Evolutionary conservation across 768 basidiomycete genomes (phyloP).

Genomic region (Boletus coccyginus): DNA sequence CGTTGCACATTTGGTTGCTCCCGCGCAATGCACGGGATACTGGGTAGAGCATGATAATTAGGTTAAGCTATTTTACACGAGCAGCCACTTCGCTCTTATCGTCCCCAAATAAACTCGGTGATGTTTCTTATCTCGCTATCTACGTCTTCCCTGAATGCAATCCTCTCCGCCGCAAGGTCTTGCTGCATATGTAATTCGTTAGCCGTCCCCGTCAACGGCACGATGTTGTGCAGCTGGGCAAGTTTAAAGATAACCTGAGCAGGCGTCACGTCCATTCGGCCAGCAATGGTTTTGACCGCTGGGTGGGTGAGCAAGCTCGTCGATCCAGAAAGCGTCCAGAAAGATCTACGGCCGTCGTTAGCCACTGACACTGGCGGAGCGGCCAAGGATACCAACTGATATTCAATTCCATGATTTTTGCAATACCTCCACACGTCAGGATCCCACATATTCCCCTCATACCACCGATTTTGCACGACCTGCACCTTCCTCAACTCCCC

Average conservation of each 20-base stretch:
- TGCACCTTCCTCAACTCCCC: constrained; percentile 55
- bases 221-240: constrained; percentile 62
- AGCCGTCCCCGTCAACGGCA: constrained; percentile 75
- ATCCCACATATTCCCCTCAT: constrained; percentile 78
- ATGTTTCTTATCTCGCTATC: constrained; percentile 23
- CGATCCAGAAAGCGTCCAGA: constrained; percentile 86
- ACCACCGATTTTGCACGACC: constrained; percentile 86
- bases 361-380: neutral
- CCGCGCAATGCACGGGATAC: constrained; percentile 3
- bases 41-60: neutral
- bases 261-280: constrained; percentile 49
- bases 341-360: constrained; percentile 49
- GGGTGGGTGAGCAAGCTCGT: constrained; percentile 56
- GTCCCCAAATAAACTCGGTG: constrained; percentile 31
- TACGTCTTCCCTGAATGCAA: constrained; percentile 34
- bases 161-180: constrained; percentile 47
- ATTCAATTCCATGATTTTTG: constrained; percentile 57
- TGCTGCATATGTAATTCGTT: constrained; percentile 65
- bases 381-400: constrained; percentile 51
- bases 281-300: constrained; percentile 42
- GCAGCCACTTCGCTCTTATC: neutral
- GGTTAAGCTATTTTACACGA: neutral
- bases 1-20: neutral
- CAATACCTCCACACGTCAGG: constrained; percentile 63
- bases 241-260: constrained; percentile 69